These are phyloP conservation scores for Barbatosphaeria neglecta DNA, from an alignment of 495 filamentous ascomycete species.

Conservation along the genomic window DNA sequence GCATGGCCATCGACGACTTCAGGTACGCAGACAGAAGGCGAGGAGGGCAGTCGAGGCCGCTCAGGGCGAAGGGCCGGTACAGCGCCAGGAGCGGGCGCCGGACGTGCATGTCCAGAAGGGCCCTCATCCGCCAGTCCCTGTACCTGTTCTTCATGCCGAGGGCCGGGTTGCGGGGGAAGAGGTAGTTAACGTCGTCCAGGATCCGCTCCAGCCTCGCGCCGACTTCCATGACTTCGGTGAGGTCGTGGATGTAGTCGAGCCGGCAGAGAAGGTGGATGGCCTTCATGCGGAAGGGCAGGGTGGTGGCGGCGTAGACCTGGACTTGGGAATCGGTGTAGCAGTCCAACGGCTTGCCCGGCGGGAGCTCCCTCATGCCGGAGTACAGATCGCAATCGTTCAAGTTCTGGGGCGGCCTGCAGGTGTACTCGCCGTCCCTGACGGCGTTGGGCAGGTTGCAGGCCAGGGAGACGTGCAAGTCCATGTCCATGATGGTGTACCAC, in stretches of 20 bases:
- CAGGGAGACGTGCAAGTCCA: constrained; percentile 25
- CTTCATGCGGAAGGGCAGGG: constrained; percentile 17
- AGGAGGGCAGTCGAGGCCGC: constrained; percentile 15
- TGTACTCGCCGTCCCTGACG: constrained; percentile 24
- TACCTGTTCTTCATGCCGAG: constrained; percentile 12
- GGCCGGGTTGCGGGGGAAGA: constrained; percentile 13
- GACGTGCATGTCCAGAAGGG: constrained; percentile 22
- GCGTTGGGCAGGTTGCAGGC: constrained; percentile 25
- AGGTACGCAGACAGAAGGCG: constrained; percentile 23
- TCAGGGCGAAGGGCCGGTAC: constrained; percentile 28
- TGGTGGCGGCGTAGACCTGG: constrained; percentile 22
- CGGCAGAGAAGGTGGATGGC: constrained; percentile 21
- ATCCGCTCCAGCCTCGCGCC: constrained; percentile 23
- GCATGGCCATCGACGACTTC: constrained; percentile 24
- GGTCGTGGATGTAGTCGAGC: constrained; percentile 21
- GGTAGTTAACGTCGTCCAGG: constrained; percentile 23
- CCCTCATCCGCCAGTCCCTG: constrained; percentile 18
- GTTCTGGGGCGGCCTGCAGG: constrained; percentile 22
- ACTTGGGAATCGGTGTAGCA: constrained; percentile 19
- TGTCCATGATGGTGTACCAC: constrained; percentile 27
- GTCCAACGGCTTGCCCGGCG: constrained; percentile 20
- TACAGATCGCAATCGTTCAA: constrained; percentile 17
- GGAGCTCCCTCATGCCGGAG: constrained; percentile 15
- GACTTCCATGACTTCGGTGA: constrained; percentile 19
- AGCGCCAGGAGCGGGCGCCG: constrained; percentile 22